Evolutionary conservation across 495 filamentous ascomycete genomes (phyloP), one percentile per base, ranked within the genome.

Genomic region (Aspergillus haitiensis): DNA sequence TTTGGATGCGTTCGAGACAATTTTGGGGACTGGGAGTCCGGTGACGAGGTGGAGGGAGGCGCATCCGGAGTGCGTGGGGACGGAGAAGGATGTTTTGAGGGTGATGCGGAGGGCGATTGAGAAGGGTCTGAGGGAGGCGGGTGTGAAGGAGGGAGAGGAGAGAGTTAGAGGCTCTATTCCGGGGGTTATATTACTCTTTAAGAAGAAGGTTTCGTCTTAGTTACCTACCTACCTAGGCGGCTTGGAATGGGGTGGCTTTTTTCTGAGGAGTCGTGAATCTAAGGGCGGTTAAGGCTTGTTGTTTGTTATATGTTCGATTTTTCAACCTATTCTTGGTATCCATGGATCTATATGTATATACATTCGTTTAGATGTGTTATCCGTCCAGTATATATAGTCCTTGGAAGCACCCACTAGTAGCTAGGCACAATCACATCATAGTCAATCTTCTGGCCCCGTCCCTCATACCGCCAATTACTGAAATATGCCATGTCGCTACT

Each of bases 41-140:
- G 71, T 82, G 8, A 76, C 72, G 0, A 59, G 81, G 42, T 84
- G 81, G 82, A 65, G 78, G 34, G 64, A 82, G 61, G 80, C 78
- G 0, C 67, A 85, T 73, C 74, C 68, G 0, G 62, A 66, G 2
- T 18, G 53, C 6, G 63, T 58, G 21, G 68, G 64, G 10, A 72
- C 72, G 3, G 70, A 74, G 21, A 7, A 60, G 9, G 67, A 71
- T 44, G 64, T 67, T 16, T 46, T 67, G n/a, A 64, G 55, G 58
- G 36, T 61, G 0, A 60, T 58, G 21, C 52, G 70, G n/a, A 52
- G 63, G 33, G 57, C 58, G 18, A 62, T 68, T 51, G 70, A 65
- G 56, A 34, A 63, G 11, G 56, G 66, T 2, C 37, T 69, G 44
- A 35, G 64, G 42, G 68, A 68, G 21, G 63, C 61, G 1, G 70